Evolutionary conservation across 2,329 filamentous ascomycete genomes (phyloP), one percentile per base, ranked within the genome.

Genomic region (Hypoxylon sp.): DNA sequence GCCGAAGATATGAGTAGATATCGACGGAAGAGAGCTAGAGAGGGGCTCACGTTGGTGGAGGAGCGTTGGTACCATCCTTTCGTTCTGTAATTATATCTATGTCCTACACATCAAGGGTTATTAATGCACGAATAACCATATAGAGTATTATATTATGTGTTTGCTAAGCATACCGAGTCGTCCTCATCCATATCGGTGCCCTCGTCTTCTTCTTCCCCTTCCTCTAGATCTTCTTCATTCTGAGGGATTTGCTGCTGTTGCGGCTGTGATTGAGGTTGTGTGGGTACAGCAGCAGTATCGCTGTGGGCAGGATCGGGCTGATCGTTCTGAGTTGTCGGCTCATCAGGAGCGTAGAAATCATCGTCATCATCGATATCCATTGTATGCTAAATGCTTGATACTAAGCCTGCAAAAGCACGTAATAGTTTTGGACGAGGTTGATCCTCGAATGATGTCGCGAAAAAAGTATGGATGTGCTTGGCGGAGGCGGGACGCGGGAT

Each of bases 321-420:
- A 5, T 84, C 77, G 2, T 77, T 69, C 26, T 78, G 74, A 19
- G 76, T 74, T 54, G 81, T 81, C 42, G 84, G 81, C 78, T 90
- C 88, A 66, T 90, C 88, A 1, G 86, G 85, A 64, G 85, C 86
- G 76, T 91, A 91, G 74, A 91, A 89, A 78, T 91, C 89, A 71
- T 91, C 89, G 55, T 90, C 88, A 71, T 91, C 88, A 78, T 91
- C 89, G 65, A 91, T 86, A 76, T 91, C 88, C 88, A 91, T 91
- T 22, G 70, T 83, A 14, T 31, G 29, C 6, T 9, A n/a, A 26
- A 55, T 17, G 39, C 39, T 44, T 8, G 17, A 22, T 10, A 17
- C 17, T 10, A 17, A 11, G 9, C 3, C 8, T 11, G 4, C 8
- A 17, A 3, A 17, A 3, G 39, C 17, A 19, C 17, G 39, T 11